phyloP scores from a whole-genome alignment of 2,329 filamentous ascomycete species.

The Trichoderma sp. region DNA sequence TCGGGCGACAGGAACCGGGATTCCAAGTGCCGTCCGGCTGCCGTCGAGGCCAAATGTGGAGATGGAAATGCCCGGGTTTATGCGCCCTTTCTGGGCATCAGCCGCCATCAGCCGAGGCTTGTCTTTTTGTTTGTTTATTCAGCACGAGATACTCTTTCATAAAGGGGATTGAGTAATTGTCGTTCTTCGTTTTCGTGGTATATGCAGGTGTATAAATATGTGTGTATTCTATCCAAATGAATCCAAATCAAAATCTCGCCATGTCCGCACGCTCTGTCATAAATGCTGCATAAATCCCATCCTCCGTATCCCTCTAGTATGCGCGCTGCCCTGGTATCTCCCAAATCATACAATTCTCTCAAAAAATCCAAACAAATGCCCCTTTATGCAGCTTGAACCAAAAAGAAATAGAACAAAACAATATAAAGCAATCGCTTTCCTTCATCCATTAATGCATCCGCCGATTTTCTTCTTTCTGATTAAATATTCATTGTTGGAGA shows the following conservation, averaged over 20 bases:
- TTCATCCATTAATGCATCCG: background rate
- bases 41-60: background rate
- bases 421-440: background rate
- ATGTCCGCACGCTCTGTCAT: background rate
- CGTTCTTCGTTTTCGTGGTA: background rate
- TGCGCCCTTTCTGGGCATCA: background rate
- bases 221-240: background rate
- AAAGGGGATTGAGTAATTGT: background rate
- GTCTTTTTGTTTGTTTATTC: background rate
- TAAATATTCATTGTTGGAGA: background rate
- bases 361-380: background rate
- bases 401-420: background rate
- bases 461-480: background rate
- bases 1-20: background rate
- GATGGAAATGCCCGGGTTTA: background rate
- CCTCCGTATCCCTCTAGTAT: background rate
- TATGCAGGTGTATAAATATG: background rate
- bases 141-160: background rate
- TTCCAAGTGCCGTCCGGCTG: background rate
- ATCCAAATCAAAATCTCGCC: background rate
- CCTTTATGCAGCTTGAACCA: background rate
- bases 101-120: conserved; percentile 7
- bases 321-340: conserved; percentile 3
- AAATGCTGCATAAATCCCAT: background rate
- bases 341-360: background rate